A percentile compares a stretch with the other conserved stretches of the same genome.
Evolutionary conservation across 495 filamentous ascomycete species (phyloP).

Genomic region (Aspergillus hancockii): DNA sequence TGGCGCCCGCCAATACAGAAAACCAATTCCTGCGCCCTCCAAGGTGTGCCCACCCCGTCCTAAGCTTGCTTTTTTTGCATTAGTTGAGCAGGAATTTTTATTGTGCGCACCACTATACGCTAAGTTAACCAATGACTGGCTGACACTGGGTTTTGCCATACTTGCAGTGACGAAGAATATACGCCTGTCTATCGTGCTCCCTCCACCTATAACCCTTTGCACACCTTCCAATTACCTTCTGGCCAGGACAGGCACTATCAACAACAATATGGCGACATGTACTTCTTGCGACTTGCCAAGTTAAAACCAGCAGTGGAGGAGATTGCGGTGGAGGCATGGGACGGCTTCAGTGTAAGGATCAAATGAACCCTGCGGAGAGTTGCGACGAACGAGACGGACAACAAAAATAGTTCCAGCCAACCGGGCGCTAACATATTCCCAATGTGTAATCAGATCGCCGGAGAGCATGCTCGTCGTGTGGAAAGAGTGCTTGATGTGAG

Average conservation of each 20-base stretch:
- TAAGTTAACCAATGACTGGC: slow-evolving; percentile 9
- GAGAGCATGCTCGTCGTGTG: slow-evolving; percentile 70
- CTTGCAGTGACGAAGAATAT: slow-evolving; percentile 42
- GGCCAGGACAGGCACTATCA: slow-evolving; percentile 74
- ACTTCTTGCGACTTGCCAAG: slow-evolving; percentile 86
- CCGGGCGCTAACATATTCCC: slow-evolving; percentile 5
- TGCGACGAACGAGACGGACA: background rate
- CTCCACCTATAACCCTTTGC: slow-evolving; percentile 73
- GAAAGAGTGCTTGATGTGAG: slow-evolving; percentile 92
- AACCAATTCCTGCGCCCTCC: slow-evolving; percentile 40
- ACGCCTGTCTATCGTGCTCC: slow-evolving; percentile 43
- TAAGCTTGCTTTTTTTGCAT: background rate
- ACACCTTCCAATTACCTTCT: slow-evolving; percentile 70
- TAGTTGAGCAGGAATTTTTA: background rate
- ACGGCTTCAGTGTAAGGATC: slow-evolving; percentile 59
- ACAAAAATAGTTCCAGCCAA: background rate
- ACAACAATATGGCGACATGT: slow-evolving; percentile 97
- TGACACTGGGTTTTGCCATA: slow-evolving; percentile 17
- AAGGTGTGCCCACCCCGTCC: slow-evolving; percentile 28
- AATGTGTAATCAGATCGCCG: slow-evolving; percentile 59
- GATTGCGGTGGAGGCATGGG: slow-evolving; percentile 74
- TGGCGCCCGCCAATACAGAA: slow-evolving; percentile 28
- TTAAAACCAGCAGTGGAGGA: slow-evolving; percentile 82
- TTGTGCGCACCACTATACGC: background rate
- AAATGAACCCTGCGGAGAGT: background rate